Base-by-base conservation (phyloP, 2,329 filamentous ascomycete species). In the Fusarium mangiferae region DNA sequence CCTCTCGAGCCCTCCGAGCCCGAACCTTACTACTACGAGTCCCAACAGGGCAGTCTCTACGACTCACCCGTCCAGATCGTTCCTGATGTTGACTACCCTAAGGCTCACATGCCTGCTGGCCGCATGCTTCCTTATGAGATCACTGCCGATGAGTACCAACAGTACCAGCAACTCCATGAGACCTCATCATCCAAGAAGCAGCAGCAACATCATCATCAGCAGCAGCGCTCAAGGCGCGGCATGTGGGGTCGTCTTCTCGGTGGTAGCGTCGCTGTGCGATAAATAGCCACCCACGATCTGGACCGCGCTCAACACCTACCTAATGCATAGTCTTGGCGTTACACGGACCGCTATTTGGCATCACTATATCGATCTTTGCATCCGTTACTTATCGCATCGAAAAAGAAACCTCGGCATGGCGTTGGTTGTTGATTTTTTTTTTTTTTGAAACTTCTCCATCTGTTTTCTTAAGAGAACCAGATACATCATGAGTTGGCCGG, bases 181-280 rank as follows among this genome's bases (percentile, higher is more conserved):
- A 83, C 81, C 45, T 80, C 81, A 51, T 80, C 81, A 51, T 78
- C 78, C 67, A 87, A 85, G 80, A 88, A 88, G 83, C 51, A 69
- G 36, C 85, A 87, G 52, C 84, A 88, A 81, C 85, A 87, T 41
- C 60, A 66, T 5, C 45, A 41, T 14, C 39, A 48, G 82, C 85
- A 87, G 58, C 84, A 84, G 66, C 83, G 85, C 57, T 52, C 75
- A 33, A 64, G 66, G 62, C 84, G 86, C 44, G 86, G 87, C 71
- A 84, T 90, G 82, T 87, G 87, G 80, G 86, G 85, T 39, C 86
- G 88, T 46, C 84, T 90, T 67, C 87, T 90, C 67, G 86, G 86
- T 51, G 84, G 83, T 57, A 80, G 83, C 58, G 83, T 85, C 71
- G 78, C 82, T 65, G 82, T 82, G 74, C 83, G 84, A 80, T 85